Percentiles rank a stretch among this genome's conserved stretches.
Evolutionary conservation across 768 basidiomycete species (phyloP).

Genomic region (Mycena vulgaris): DNA sequence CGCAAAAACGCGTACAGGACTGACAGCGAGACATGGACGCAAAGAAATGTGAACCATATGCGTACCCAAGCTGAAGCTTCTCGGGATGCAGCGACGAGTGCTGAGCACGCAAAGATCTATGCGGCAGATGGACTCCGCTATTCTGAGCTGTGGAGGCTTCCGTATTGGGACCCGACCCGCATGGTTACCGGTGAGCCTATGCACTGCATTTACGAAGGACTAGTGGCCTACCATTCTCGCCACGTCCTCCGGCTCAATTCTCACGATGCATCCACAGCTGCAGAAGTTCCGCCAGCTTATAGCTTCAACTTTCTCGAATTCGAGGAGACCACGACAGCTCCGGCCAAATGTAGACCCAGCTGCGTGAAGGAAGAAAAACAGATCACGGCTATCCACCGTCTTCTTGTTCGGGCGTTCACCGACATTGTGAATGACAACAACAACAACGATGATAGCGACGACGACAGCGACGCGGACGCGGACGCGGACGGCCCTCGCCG

Average conservation of each 20-base stretch:
- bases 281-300: neutral
- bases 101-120: constrained; percentile 33
- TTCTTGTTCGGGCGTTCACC: constrained; percentile 1
- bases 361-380: constrained; percentile 2
- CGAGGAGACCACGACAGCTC: neutral
- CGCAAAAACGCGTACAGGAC: constrained; percentile 13
- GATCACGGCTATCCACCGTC: constrained; percentile 3
- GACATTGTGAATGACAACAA: neutral
- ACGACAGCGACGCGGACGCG: neutral
- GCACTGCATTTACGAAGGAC: constrained; percentile 45
- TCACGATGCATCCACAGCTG: neutral
- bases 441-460: neutral
- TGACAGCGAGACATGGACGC: constrained; percentile 30
- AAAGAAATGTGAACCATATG: constrained; percentile 16
- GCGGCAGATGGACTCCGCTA: constrained; percentile 38
- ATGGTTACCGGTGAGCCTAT: constrained; percentile 47
- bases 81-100: constrained; percentile 14
- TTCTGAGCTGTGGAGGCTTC: constrained; percentile 43
- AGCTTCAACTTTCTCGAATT: neutral
- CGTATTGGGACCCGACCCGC: constrained; percentile 46
- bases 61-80: constrained; percentile 29
- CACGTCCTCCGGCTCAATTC: constrained; percentile 30
- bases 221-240: constrained; percentile 35
- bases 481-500: neutral
- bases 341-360: neutral